These are phyloP conservation scores for Lasiodiplodia sp. DNA, from an alignment of 2,329 filamentous ascomycete species.

Conservation along the genomic window DNA sequence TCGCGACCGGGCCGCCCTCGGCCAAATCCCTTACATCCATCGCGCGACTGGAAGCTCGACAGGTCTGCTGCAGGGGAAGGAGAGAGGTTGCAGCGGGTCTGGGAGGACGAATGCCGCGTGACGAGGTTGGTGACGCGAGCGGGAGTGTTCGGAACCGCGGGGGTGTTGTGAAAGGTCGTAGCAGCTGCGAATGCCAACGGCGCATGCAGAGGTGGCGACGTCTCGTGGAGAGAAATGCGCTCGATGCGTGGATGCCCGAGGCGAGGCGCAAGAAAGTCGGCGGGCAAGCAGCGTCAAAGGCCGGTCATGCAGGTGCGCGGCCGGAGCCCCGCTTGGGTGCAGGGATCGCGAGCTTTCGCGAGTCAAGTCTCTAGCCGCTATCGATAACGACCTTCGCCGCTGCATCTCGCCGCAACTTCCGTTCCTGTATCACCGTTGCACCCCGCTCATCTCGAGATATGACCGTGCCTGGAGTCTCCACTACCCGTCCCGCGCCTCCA, in stretches of 20 bases:
- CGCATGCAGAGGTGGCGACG: conserved; percentile 8
- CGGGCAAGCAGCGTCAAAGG: conserved; percentile 16
- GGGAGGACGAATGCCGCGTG: neutral
- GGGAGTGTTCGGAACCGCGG: neutral
- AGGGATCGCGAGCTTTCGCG: conserved; percentile 17
- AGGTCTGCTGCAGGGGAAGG: neutral
- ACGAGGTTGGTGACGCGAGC: neutral
- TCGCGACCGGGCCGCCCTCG: conserved; percentile 8
- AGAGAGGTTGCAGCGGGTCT: neutral
- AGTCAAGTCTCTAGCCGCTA: neutral
- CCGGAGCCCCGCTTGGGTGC: conserved; percentile 13
- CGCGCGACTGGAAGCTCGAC: conserved; percentile 26
- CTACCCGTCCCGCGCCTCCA: neutral
- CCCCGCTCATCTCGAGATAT: neutral
- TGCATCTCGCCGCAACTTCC: conserved; percentile 33
- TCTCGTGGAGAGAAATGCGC: neutral
- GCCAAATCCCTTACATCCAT: conserved; percentile 42
- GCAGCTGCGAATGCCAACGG: neutral
- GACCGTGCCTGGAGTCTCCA: neutral
- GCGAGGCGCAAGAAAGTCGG: conserved; percentile 20
- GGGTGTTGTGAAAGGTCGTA: neutral
- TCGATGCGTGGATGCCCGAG: conserved; percentile 19
- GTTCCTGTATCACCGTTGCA: neutral
- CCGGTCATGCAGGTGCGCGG: conserved; percentile 11
- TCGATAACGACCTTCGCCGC: conserved; percentile 5